Percentiles rank a stretch among this genome's conserved stretches.
These are phyloP conservation scores for Sporobolomyces pararoseus DNA, from an alignment of 768 basidiomycete species.

Conservation along the genomic window DNA sequence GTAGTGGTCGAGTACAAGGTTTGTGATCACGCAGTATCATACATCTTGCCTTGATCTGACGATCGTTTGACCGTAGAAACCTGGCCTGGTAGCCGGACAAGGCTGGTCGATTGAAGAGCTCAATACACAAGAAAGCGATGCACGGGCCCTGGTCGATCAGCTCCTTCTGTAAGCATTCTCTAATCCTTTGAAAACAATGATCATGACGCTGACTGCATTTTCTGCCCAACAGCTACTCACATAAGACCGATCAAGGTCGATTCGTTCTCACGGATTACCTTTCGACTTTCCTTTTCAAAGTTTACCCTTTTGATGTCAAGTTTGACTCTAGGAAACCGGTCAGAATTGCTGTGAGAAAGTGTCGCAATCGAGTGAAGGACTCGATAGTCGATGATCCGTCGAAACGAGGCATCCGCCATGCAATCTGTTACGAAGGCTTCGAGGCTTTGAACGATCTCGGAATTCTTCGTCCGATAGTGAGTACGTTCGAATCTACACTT, in stretches of 20 bases:
- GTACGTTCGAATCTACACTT: too few species aligned
- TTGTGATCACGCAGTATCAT: not conserved
- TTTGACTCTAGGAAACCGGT: not conserved
- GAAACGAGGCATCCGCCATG: not conserved
- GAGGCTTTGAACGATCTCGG: not conserved
- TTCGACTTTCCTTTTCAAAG: not conserved
- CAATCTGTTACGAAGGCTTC: not conserved
- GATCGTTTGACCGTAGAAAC: not conserved
- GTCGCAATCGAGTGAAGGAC: not conserved
- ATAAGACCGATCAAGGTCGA: not conserved
- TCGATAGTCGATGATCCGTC: not conserved
- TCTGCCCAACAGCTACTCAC: not conserved
- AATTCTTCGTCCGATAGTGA: too few species aligned
- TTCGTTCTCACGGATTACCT: not conserved
- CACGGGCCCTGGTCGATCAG: not conserved
- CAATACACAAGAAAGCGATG: not conserved
- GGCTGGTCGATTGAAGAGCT: not conserved
- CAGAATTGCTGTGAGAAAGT: not conserved
- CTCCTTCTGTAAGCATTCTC: not conserved
- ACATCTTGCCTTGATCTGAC: not conserved
- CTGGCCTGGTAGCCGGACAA: not conserved
- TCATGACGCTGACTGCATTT: not conserved
- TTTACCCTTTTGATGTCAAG: not conserved
- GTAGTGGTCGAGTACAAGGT: not conserved
- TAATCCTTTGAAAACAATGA: not conserved